Conservation (phyloP, 169 alveolate genomes). For the Cystoisospora suis region DNA sequence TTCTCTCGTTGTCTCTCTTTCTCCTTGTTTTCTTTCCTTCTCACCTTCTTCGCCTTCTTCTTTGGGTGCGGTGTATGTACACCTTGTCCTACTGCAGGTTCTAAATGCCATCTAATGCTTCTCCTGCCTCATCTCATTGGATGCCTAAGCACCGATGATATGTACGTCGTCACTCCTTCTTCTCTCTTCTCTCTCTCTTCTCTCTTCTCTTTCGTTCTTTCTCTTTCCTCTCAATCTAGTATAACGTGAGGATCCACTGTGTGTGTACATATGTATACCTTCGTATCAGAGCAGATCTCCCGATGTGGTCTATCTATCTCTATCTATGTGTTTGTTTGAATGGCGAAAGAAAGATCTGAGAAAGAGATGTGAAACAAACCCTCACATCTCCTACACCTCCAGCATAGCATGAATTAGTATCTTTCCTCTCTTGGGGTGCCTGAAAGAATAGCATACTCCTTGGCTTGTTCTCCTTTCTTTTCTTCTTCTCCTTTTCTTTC, state of each 20-base stretch:
- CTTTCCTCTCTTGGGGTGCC: too few species aligned
- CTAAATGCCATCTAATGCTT: background rate
- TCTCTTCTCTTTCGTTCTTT: background rate
- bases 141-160: background rate
- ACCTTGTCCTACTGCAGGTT: background rate
- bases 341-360: too few species aligned
- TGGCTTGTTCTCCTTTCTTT: too few species aligned
- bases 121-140: conserved; percentile 2
- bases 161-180: background rate
- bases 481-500: too few species aligned
- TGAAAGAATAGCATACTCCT: too few species aligned
- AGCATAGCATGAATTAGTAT: too few species aligned
- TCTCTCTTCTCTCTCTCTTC: background rate
- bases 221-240: background rate
- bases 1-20: background rate
- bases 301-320: background rate
- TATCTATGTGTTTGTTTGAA: background rate
- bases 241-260: background rate
- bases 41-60: background rate
- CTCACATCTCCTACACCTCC: too few species aligned
- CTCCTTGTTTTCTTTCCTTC: background rate
- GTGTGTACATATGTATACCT: background rate
- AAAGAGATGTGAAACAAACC: too few species aligned
- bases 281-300: background rate
- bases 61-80: too few species aligned